Evolutionary conservation across 371 early-diverging fungal genomes (phyloP), one percentile per base, ranked within the genome.

Genomic region (Mucor sp.): DNA sequence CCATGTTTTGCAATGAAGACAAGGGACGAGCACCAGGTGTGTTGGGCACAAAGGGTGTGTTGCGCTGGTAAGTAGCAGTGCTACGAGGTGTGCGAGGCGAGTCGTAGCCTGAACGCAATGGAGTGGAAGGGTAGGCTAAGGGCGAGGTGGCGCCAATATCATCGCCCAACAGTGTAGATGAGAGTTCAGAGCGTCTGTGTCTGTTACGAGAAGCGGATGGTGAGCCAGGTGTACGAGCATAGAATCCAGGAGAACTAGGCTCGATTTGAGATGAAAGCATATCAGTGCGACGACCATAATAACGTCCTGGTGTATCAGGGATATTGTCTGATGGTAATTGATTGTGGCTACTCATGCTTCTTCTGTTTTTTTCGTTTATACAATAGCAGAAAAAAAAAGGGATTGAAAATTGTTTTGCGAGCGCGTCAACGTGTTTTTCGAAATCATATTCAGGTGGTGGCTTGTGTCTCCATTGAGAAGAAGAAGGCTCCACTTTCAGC

Each of bases 111-210:
- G 62, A 44, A 33, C 78, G 78, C 6, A 68, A 56, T 32, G 83
- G 83, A 6, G 83, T 83, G 0, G 75, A 72, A 21, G 83, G 83
- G 32, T 83, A 83, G 32, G 67, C 70, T 35, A 83, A 67, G 23
- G 83, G 83, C 14, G 83, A 83, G 12, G 70, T 72, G 6, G 68
- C 66, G 7, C 66, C 67, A 48, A 71, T 68, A 62, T 80, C 83
- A 23, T 79, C 77, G 9, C 72, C 76, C 27, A 83, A 64, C 14
- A 79, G 60, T 0, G 77, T 71, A 6, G 81, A 76, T 4, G 79
- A 77, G n/a, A 83, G 60, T 63, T 83, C 83, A 21, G 77, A 78
- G 41, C 80, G 76, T 57, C 81, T 72, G 27, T 65, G 57, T 35
- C 75, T 62, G 17, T 60, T 39, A 30, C 71, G 66, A 6, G 30